phyloP scores from a whole-genome alignment of 768 basidiomycete genomes.

The Calocybe gangraenosa region DNA sequence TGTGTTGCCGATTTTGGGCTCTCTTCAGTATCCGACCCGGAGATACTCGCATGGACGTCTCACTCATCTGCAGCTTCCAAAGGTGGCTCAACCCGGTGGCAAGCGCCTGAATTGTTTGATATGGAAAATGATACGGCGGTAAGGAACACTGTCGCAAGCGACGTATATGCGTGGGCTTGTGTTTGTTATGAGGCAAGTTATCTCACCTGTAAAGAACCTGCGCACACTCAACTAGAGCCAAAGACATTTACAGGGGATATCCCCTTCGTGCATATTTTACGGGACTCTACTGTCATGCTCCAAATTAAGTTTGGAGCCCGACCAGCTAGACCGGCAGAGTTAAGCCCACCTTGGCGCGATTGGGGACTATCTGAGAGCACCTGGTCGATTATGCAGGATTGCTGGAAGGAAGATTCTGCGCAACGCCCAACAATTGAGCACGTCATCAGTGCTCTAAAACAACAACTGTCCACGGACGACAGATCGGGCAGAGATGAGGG shows the following conservation, averaged over 20 bases:
- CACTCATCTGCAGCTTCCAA: too few species aligned
- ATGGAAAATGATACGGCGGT: not conserved
- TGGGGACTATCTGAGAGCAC: not conserved
- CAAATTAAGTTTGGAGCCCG: not conserved
- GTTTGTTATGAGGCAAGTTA: constrained; percentile 1
- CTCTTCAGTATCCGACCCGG: too few species aligned
- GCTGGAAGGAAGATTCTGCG: not conserved
- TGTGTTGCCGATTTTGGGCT: constrained; percentile 3
- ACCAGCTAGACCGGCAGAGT: not conserved
- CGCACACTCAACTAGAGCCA: not conserved
- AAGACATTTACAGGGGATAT: not conserved
- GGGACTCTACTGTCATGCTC: not conserved
- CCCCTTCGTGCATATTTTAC: not conserved
- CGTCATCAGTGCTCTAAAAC: too few species aligned
- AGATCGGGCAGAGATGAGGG: too few species aligned
- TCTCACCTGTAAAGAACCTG: not conserved
- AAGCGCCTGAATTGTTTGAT: too few species aligned
- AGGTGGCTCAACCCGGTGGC: too few species aligned
- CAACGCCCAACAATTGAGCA: not conserved
- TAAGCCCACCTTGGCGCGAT: not conserved
- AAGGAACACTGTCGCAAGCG: not conserved
- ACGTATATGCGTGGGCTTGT: constrained; percentile 1
- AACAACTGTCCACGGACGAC: too few species aligned
- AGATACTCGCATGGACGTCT: not conserved
- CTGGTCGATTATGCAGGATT: not conserved